Evolutionary conservation across 768 basidiomycete genomes (phyloP).

Genomic region (Kockovaella imperatae): DNA sequence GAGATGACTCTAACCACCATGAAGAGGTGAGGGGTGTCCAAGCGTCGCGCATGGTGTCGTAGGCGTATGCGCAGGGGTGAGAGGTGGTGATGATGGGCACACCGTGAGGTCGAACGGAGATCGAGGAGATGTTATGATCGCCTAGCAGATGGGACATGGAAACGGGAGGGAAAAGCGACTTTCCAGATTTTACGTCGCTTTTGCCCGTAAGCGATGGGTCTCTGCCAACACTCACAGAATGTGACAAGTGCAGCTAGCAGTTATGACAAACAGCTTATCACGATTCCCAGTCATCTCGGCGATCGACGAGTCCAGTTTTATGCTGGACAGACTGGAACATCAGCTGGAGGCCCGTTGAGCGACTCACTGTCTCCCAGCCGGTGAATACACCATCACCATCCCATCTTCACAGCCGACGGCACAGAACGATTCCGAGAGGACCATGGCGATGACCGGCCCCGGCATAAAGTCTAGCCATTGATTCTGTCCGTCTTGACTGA

Average conservation of each 20-base stretch:
- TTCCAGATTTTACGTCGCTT: conserved; percentile 69
- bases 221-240: conserved; percentile 56
- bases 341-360: background rate
- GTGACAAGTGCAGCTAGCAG: conserved; percentile 61
- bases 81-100: conserved; percentile 68
- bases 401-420: conserved; percentile 76
- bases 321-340: conserved; percentile 58
- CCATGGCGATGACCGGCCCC: conserved; percentile 59
- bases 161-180: conserved; percentile 59
- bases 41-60: conserved; percentile 57
- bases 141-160: conserved; percentile 58
- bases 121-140: background rate
- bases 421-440: conserved; percentile 60
- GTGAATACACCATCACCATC: conserved; percentile 71
- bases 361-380: conserved; percentile 68
- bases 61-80: conserved; percentile 69
- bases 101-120: conserved; percentile 64
- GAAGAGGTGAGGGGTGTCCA: conserved; percentile 71
- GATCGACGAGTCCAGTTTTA: conserved; percentile 64
- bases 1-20: conserved; percentile 77
- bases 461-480: conserved; percentile 87
- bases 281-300: conserved; percentile 62
- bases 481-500: conserved; percentile 55
- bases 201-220: conserved; percentile 7
- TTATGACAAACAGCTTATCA: conserved; percentile 62